Conservation (phyloP, 2,329 filamentous ascomycete species). For the Monilinia aucupariae region DNA sequence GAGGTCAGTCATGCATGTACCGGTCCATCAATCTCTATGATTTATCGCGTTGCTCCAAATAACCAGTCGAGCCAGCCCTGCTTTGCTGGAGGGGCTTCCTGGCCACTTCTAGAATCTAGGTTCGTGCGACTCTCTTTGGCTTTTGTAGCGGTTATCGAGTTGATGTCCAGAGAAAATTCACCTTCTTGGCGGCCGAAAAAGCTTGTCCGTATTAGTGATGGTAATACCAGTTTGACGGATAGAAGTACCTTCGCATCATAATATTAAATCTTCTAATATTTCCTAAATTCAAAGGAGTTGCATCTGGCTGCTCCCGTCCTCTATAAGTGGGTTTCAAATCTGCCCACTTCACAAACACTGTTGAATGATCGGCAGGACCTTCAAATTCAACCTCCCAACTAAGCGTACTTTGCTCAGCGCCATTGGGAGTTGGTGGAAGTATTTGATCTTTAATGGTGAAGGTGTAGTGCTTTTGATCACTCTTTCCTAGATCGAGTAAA, state of each 20-base stretch:
- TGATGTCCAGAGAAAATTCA: constrained; percentile 54
- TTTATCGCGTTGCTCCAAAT: constrained; percentile 13
- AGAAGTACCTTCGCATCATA: constrained; percentile 71
- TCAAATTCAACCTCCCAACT: constrained; percentile 71
- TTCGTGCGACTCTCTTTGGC: constrained; percentile 12
- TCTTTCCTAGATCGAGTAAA: constrained; percentile 45
- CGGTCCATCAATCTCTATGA: constrained; percentile 10
- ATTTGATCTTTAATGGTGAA: constrained; percentile 69
- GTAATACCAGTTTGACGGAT: neutral
- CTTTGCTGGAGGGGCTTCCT: neutral
- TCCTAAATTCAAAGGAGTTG: constrained; percentile 51
- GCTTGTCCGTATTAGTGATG: constrained; percentile 42
- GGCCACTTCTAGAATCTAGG: neutral
- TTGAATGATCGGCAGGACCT: constrained; percentile 33
- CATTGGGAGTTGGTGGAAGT: constrained; percentile 51
- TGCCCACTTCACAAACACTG: constrained; percentile 56
- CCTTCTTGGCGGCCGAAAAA: constrained; percentile 73
- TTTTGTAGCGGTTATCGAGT: constrained; percentile 47
- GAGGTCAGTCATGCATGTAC: constrained; percentile 4
- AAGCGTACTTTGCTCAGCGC: constrained; percentile 64
- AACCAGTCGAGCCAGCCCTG: constrained; percentile 18
- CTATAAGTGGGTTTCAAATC: constrained; percentile 68
- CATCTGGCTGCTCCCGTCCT: constrained; percentile 58
- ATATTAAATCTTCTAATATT: constrained; percentile 63
- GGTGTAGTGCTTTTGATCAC: constrained; percentile 65